Base-by-base conservation (phyloP, 1,284 basidiomycete species). In the Termitomyces sp. region DNA sequence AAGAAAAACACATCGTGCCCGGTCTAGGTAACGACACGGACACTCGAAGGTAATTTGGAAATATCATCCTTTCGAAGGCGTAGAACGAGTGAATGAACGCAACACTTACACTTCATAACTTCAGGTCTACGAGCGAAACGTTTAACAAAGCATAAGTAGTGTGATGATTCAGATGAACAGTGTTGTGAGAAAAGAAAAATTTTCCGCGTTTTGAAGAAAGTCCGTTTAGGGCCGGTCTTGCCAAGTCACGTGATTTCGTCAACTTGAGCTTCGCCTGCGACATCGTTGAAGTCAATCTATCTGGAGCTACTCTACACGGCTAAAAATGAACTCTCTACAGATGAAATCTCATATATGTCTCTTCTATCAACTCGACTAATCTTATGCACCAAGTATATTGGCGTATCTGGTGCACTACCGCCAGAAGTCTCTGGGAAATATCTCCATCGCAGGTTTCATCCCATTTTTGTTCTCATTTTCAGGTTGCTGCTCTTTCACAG, bases 1-100 rank as follows among this genome's bases (percentile, higher is more conserved):
- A 86, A 76, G 76, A 76, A 71, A 68, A 67, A 67, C 75, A 70
- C 75, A 81, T 75, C 62, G 76, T 67, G 62, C 62, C 72, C 64
- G 67, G 68, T 69, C 72, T 72, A 76, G 77, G 79, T 80, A 77
- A 69, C 65, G 66, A 64, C 61, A 65, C 14, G 2, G 70, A 68
- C 71, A 68, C 81, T 84, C 77, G 70, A 72, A 65, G 60, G 64
- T 68, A 72, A 65, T 64, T 64, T 46, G 45, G 65, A 62, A 8
- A 26, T 76, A 72, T 82, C 83, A 86, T 86, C 84, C 63, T 60
- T 60, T 79, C 52, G 52, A 37, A 37, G 24, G n/a, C 21, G 14
- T 14, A 30, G 3, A 41, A 11, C 33, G 8, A 5, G 21, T n/a
- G 2, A 11, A 28, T 14, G 13, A 16, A 11, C n/a, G 7, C 75